Evolutionary conservation across 148 eudicot genomes (phyloP), one percentile per base, ranked within the genome.

Genomic region (Fagopyrum esculentum): DNA sequence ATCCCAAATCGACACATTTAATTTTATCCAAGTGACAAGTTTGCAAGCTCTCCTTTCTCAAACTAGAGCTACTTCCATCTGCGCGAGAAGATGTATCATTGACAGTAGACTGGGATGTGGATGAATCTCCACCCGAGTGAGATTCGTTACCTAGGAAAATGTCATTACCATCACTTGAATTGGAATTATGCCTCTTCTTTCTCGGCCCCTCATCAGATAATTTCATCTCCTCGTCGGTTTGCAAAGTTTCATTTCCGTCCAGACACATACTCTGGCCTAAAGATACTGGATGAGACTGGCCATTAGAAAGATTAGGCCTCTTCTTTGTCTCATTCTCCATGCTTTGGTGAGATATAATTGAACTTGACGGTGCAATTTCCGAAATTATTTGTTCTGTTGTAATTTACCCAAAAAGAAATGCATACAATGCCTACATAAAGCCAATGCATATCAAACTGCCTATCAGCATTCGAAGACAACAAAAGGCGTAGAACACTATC

Each of bases 291-390:
- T 59, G 35, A 59, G 66, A 59, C 66, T 22, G 35, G 9, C 4
- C 66, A 22, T 0, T 35, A 19, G 68, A 4, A 3, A 29, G 30
- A 46, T 40, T 8, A 40, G 71, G 46, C 47, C 71, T 66, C 47
- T 66, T 66, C 47, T 66, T 66, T 66, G 46, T 66, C 71, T 66
- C 71, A 66, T 13, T 40, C 19, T 66, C 71, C 46, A 35, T 12
- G 45, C 17, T 12, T 40, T 66, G 71, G 3, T 66, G 71, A 35
- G 71, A 5, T 35, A 66, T 6, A 9, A 19, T 66, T 66, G 47
- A 6, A 66, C 19, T 66, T 13, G 71, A 66, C 5, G 47, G n/a
- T 17, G 19, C 46, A 4, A 40, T 43, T 66, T 66, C 71, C 1
- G 47, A 40, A 3, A 35, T 12, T 35, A 2, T 11, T 66, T 66